These are phyloP conservation scores for Hyphopichia wangnamkhiaoensis DNA, from an alignment of 1,139 yeast species.

Conservation along the genomic window DNA sequence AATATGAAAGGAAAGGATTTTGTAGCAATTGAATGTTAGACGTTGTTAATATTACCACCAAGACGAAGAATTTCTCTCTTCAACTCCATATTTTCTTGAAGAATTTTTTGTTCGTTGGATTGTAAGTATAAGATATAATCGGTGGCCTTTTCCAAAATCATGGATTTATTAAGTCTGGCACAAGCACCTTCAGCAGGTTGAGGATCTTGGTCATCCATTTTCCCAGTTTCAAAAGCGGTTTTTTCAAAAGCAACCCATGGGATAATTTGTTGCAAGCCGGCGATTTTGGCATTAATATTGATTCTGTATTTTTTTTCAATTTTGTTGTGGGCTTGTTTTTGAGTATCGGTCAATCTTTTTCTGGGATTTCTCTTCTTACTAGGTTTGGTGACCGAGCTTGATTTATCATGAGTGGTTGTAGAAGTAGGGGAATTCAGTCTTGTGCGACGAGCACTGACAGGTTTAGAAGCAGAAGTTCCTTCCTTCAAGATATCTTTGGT, in stretches of 20 bases:
- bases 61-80: conserved; percentile 10
- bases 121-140: conserved; percentile 56
- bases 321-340: conserved; percentile 71
- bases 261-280: conserved; percentile 61
- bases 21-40: neutral
- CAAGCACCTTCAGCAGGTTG: conserved; percentile 17
- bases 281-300: conserved; percentile 71
- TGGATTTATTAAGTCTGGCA: conserved; percentile 56
- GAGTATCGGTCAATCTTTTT: conserved; percentile 58
- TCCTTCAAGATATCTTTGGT: conserved; percentile 25
- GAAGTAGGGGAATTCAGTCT: neutral
- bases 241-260: conserved; percentile 64
- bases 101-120: conserved; percentile 40
- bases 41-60: conserved; percentile 4
- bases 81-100: conserved; percentile 24
- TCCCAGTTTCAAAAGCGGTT: conserved; percentile 57
- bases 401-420: neutral
- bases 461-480: conserved; percentile 6
- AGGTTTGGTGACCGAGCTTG: conserved; percentile 9
- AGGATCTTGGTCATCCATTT: conserved; percentile 16
- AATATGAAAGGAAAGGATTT: too few species aligned
- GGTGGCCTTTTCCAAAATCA: conserved; percentile 67
- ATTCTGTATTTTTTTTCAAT: conserved; percentile 72
- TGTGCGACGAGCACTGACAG: neutral
- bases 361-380: conserved; percentile 50